Evolutionary conservation across 2,329 filamentous ascomycete species (phyloP).

Genomic region (Colletotrichum camelliae): DNA sequence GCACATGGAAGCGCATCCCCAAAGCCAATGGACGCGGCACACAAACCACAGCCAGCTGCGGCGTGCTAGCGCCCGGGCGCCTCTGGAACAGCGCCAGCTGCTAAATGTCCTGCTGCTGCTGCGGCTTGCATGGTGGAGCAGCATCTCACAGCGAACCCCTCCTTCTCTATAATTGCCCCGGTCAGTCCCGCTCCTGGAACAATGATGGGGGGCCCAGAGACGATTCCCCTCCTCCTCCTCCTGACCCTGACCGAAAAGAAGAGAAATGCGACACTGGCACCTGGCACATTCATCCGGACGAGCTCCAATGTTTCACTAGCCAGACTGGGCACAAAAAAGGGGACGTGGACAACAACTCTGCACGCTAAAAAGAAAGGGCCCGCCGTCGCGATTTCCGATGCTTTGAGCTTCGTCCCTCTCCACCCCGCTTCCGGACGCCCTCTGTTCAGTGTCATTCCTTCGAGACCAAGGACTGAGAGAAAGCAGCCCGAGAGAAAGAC

Average conservation of each 20-base stretch:
- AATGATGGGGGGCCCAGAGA: background rate
- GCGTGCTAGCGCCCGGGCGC: constrained; percentile 4
- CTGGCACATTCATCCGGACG: background rate
- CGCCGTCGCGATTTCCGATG: constrained; percentile 17
- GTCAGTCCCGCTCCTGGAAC: constrained; percentile 3
- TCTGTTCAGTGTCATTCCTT: background rate
- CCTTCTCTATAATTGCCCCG: constrained; percentile 13
- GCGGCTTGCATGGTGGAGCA: constrained; percentile 14
- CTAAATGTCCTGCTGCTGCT: background rate
- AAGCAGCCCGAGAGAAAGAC: background rate
- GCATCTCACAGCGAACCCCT: background rate
- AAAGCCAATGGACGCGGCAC: background rate
- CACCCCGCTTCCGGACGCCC: constrained; percentile 17
- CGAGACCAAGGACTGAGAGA: background rate
- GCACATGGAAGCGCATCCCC: background rate
- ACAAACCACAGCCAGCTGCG: background rate
- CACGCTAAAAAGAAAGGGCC: constrained; percentile 23
- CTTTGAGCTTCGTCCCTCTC: constrained; percentile 20
- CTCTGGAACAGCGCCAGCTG: background rate
- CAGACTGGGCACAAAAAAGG: constrained; percentile 14
- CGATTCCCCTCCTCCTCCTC: background rate
- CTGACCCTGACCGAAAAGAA: background rate
- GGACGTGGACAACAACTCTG: constrained; percentile 7
- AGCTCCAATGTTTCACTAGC: constrained; percentile 20
- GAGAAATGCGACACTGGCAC: constrained; percentile 15